Conservation (phyloP, 1,284 basidiomycete species). For the Ganoderma meredithae region DNA sequence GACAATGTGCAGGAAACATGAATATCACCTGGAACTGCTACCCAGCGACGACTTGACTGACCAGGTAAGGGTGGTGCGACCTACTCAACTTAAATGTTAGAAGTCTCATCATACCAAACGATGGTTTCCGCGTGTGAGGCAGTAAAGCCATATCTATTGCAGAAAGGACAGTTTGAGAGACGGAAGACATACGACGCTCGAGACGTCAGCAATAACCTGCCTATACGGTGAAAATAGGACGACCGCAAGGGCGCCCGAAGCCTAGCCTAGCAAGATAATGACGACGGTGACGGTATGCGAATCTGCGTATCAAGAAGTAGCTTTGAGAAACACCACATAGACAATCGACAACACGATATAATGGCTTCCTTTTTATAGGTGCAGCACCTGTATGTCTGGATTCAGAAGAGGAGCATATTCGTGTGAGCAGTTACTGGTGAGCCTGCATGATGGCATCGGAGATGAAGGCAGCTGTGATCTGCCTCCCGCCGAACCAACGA, state of each 20-base stretch:
- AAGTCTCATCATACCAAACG: constrained; percentile 18
- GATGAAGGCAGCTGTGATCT: constrained; percentile 86
- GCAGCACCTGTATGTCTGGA: constrained; percentile 13
- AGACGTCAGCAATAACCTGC: constrained; percentile 43
- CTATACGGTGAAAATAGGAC: constrained; percentile 34
- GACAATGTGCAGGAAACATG: not conserved
- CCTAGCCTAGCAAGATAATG: constrained; percentile 19
- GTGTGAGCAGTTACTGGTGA: constrained; percentile 62
- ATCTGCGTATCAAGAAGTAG: constrained; percentile 35
- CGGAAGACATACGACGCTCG: constrained; percentile 28
- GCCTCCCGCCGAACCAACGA: constrained; percentile 94
- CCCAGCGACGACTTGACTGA: not conserved
- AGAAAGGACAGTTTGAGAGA: constrained; percentile 37
- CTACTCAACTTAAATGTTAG: constrained; percentile 17
- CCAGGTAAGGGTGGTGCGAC: not conserved
- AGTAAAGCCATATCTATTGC: constrained; percentile 36
- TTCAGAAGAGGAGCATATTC: not conserved
- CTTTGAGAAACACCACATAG: constrained; percentile 32
- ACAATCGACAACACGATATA: constrained; percentile 30
- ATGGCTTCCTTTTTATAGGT: constrained; percentile 24
- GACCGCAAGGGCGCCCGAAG: constrained; percentile 17
- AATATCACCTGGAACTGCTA: constrained; percentile 15
- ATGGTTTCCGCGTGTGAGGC: not conserved
- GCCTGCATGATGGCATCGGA: constrained; percentile 94
- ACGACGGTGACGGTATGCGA: constrained; percentile 21